Percentiles rank a stretch among this genome's conserved stretches.
phyloP scores from a whole-genome alignment of 306 rosid species.

The Prunus davidiana region DNA sequence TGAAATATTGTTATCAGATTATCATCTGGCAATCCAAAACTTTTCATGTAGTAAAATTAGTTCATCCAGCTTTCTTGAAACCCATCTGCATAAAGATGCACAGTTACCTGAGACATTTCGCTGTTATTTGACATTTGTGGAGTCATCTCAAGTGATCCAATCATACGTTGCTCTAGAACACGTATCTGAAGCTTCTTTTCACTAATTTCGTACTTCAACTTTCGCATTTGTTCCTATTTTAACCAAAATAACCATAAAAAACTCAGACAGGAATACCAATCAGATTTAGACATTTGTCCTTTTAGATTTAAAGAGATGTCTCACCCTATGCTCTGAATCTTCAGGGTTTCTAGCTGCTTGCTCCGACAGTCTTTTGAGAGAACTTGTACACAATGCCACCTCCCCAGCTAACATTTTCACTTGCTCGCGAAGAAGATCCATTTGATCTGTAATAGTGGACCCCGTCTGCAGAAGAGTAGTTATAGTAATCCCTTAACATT shows the following conservation, averaged over 20 bases:
- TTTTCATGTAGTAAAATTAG: not conserved
- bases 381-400: slow-evolving; percentile 80
- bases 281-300: slow-evolving; percentile 13
- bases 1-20: slow-evolving; percentile 1
- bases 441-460: slow-evolving; percentile 75
- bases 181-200: slow-evolving; percentile 76
- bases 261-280: slow-evolving; percentile 14
- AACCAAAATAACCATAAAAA: slow-evolving; percentile 28
- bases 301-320: slow-evolving; percentile 26
- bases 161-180: slow-evolving; percentile 76
- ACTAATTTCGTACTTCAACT: slow-evolving; percentile 68
- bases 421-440: slow-evolving; percentile 89
- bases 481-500: slow-evolving; percentile 6
- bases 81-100: not conserved
- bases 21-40: not conserved
- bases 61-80: slow-evolving; percentile 7
- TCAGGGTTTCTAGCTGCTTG: slow-evolving; percentile 62
- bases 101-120: slow-evolving; percentile 65
- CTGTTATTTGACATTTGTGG: slow-evolving; percentile 44
- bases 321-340: slow-evolving; percentile 63
- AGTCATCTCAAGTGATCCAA: slow-evolving; percentile 56
- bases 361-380: slow-evolving; percentile 78
- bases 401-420: slow-evolving; percentile 89
- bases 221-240: slow-evolving; percentile 61
- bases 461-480: slow-evolving; percentile 58